A percentile compares a stretch with the other conserved stretches of the same genome.
phyloP scores from a whole-genome alignment of 495 filamentous ascomycete species.

The Glonium stellatum region DNA sequence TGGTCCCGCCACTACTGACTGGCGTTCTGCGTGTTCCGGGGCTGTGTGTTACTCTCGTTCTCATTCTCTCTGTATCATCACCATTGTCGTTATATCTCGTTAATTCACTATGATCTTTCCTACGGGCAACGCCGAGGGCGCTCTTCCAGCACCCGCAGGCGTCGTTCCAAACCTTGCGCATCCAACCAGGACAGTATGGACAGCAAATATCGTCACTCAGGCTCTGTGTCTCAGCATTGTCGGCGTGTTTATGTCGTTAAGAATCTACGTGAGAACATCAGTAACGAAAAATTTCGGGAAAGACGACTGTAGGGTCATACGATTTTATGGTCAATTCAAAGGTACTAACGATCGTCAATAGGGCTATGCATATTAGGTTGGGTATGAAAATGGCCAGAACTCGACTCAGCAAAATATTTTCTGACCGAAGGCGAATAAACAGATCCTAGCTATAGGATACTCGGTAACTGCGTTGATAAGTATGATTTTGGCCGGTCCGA shows the following conservation, averaged over 20 bases:
- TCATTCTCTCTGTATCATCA: neutral
- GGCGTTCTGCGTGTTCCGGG: neutral
- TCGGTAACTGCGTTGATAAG: neutral
- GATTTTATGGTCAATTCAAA: slow-evolving; percentile 36
- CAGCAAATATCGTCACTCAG: slow-evolving; percentile 36
- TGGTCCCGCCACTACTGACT: neutral
- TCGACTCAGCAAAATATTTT: neutral
- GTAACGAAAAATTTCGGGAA: slow-evolving; percentile 36
- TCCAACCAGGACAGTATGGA: slow-evolving; percentile 6
- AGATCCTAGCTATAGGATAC: slow-evolving; percentile 5
- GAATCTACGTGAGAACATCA: slow-evolving; percentile 37
- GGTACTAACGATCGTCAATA: neutral
- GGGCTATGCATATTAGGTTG: neutral
- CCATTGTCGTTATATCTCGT: neutral
- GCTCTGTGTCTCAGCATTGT: slow-evolving; percentile 42
- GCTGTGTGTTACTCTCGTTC: neutral
- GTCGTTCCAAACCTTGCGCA: slow-evolving; percentile 4
- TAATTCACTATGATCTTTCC: neutral
- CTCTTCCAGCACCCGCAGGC: neutral
- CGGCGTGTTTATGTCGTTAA: slow-evolving; percentile 36
- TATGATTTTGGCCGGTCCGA: neutral
- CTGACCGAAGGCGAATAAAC: neutral
- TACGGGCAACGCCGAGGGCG: neutral
- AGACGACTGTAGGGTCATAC: slow-evolving; percentile 40
- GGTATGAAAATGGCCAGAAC: neutral